Evolutionary conservation across 768 basidiomycete species (phyloP).

Genomic region (Macrocybe gigantea): DNA sequence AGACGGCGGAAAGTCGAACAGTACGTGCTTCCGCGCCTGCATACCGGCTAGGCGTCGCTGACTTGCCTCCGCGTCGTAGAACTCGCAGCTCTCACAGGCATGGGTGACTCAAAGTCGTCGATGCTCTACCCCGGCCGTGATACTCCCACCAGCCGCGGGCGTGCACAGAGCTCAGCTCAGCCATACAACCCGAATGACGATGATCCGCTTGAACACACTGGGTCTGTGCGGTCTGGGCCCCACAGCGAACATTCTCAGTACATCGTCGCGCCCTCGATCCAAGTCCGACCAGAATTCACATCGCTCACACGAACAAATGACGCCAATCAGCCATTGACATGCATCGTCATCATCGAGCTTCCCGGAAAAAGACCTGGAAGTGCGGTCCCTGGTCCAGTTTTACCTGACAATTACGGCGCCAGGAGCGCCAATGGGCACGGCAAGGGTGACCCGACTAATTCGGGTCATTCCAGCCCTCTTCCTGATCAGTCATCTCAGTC

Average conservation of each 20-base stretch:
- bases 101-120: slow-evolving; percentile 57
- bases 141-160: slow-evolving; percentile 40
- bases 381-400: slow-evolving; percentile 45
- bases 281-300: slow-evolving; percentile 89
- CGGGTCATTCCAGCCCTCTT: slow-evolving; percentile 38
- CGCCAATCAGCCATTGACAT: slow-evolving; percentile 81
- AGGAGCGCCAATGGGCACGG: slow-evolving; percentile 18
- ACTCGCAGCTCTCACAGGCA: slow-evolving; percentile 89
- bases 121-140: slow-evolving; percentile 68
- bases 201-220: slow-evolving; percentile 68
- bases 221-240: slow-evolving; percentile 41
- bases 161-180: slow-evolving; percentile 22
- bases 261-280: slow-evolving; percentile 88
- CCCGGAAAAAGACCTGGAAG: slow-evolving; percentile 62
- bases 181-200: slow-evolving; percentile 76
- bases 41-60: slow-evolving; percentile 5
- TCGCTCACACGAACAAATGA: slow-evolving; percentile 68
- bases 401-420: slow-evolving; percentile 38
- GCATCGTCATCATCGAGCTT: slow-evolving; percentile 90
- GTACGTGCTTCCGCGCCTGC: slow-evolving; percentile 39
- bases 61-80: slow-evolving; percentile 40
- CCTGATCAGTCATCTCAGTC: slow-evolving; percentile 23
- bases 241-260: slow-evolving; percentile 49
- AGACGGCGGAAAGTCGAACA: slow-evolving; percentile 82
- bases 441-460: slow-evolving; percentile 21